Evolutionary conservation across 2,329 filamentous ascomycete genomes (phyloP).

Genomic region (Parasarocladium wereldwijsianum): DNA sequence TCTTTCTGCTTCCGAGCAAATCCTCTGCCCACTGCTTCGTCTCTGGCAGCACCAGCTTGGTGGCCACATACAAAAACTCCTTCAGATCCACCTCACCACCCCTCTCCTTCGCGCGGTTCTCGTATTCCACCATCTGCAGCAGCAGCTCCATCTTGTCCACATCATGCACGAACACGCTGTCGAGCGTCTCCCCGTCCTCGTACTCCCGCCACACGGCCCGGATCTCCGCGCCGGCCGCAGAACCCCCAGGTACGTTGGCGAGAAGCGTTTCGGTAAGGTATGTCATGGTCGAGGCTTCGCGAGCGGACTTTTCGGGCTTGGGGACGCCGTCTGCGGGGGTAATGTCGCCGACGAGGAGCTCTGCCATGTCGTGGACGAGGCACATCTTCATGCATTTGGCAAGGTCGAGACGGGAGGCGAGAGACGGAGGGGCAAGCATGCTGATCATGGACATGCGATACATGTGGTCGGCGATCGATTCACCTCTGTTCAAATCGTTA

Average conservation of each 20-base stretch:
- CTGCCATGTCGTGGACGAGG: constrained; percentile 94
- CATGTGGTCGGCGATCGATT: constrained; percentile 98
- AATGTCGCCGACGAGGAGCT: constrained; percentile 88
- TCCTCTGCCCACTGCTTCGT: constrained; percentile 67
- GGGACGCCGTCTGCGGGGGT: constrained; percentile 77
- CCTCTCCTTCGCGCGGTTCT: constrained; percentile 48
- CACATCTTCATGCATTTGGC: constrained; percentile 87
- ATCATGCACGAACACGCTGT: constrained; percentile 86
- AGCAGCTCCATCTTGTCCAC: constrained; percentile 94
- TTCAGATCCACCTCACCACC: constrained; percentile 55
- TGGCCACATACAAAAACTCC: constrained; percentile 74
- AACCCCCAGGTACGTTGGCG: constrained; percentile 58
- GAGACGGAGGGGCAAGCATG: constrained; percentile 70
- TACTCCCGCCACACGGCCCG: constrained; percentile 86
- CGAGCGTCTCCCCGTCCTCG: constrained; percentile 70
- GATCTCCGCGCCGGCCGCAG: constrained; percentile 50
- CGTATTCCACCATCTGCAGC: constrained; percentile 93
- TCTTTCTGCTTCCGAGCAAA: constrained; percentile 47
- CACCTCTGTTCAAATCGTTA: constrained; percentile 35
- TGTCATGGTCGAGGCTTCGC: constrained; percentile 84
- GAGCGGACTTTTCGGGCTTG: constrained; percentile 77
- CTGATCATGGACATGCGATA: constrained; percentile 97
- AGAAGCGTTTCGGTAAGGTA: constrained; percentile 65
- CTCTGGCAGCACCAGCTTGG: constrained; percentile 59
- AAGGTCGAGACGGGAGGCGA: constrained; percentile 60